Evolutionary conservation across 345 rosid genomes (phyloP).

Genomic region (Syzygium jambos): DNA sequence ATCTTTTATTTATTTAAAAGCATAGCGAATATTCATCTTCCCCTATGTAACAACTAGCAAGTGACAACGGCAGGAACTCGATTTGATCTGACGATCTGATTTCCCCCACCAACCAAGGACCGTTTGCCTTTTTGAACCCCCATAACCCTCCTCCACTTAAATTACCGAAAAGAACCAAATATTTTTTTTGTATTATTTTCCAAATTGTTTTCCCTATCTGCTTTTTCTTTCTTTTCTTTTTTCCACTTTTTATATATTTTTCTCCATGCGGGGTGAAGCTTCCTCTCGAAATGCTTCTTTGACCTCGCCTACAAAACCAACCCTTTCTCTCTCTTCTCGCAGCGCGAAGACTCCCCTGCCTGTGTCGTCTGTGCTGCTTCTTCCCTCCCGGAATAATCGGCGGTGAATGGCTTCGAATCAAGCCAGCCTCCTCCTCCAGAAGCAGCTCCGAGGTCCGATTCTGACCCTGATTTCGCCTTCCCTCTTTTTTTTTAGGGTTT

Average conservation of each 20-base stretch:
- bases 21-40: not conserved
- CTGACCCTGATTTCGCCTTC: not conserved
- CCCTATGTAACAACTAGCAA: not conserved
- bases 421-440: constrained; percentile 87
- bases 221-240: not conserved
- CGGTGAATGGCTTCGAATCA: constrained; percentile 40
- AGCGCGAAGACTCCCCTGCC: not conserved
- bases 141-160: not conserved
- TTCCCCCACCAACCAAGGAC: too few relatives aligned
- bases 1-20: too few relatives aligned
- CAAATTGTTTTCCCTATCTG: not conserved
- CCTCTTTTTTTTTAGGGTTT: not conserved
- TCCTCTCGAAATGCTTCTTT: not conserved
- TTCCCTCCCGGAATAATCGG: constrained; percentile 9
- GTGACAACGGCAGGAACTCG: too few relatives aligned
- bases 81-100: too few relatives aligned
- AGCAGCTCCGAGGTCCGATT: constrained; percentile 71
- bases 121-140: not conserved
- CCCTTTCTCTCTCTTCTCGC: not conserved
- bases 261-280: not conserved
- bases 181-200: not conserved
- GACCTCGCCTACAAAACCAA: not conserved
- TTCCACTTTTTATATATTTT: not conserved
- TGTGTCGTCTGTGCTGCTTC: not conserved
- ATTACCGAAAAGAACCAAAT: not conserved